These are phyloP conservation scores for Colletotrichum nymphaeae DNA, from an alignment of 2,329 filamentous ascomycete species.

Conservation along the genomic window DNA sequence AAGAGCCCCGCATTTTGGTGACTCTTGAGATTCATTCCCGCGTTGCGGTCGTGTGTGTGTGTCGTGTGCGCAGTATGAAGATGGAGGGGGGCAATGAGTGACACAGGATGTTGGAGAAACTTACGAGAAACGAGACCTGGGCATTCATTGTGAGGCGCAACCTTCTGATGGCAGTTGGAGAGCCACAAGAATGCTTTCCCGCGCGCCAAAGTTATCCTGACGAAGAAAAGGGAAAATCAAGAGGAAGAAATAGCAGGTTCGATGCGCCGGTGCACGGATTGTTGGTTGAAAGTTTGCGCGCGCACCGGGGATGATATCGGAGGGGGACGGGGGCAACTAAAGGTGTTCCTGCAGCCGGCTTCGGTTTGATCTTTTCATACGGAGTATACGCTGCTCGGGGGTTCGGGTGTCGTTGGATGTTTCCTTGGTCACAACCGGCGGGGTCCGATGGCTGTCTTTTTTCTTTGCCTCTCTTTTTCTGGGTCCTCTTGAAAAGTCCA, in stretches of 20 bases:
- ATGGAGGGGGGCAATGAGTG: not conserved
- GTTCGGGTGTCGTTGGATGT: not conserved
- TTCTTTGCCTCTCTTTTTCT: not conserved
- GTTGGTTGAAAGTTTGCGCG: conserved; percentile 1
- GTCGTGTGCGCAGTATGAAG: not conserved
- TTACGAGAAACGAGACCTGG: conserved; percentile 65
- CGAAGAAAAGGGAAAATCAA: not conserved
- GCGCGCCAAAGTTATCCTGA: not conserved
- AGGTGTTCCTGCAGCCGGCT: conserved; percentile 4
- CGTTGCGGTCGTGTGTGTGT: not conserved
- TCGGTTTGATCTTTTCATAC: conserved; percentile 10
- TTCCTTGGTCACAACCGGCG: not conserved
- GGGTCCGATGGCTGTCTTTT: not conserved
- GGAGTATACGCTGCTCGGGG: conserved; percentile 1
- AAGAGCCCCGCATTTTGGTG: conserved; percentile 29
- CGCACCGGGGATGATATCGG: conserved; percentile 11
- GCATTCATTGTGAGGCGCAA: conserved; percentile 60
- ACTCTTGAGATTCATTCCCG: conserved; percentile 10
- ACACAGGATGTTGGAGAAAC: conserved; percentile 1
- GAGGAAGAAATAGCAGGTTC: not conserved
- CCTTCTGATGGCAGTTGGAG: not conserved
- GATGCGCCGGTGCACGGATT: conserved; percentile 21
- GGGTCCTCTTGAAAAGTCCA: not conserved
- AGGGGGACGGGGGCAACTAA: not conserved
- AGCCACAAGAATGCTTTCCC: conserved; percentile 12